These are phyloP conservation scores for Candida pseudoviswanathii DNA, from an alignment of 1,139 yeast species.

Conservation along the genomic window DNA sequence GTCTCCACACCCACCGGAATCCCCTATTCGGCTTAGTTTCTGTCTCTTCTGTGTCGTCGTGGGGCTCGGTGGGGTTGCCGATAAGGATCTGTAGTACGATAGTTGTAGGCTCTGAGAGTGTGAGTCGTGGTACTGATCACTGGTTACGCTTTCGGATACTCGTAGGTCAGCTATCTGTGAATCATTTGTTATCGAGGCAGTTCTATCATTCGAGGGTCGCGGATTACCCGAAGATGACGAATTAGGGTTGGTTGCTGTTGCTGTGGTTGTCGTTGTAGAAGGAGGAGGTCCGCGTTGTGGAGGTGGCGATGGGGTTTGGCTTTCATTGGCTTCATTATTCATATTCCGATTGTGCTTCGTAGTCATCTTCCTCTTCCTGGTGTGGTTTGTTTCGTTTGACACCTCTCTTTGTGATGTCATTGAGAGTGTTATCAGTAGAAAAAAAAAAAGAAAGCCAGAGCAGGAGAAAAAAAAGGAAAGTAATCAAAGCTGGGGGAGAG, in stretches of 20 bases:
- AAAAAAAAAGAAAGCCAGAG: neutral
- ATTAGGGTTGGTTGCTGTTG: too few relatives aligned
- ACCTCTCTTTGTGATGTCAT: conserved; percentile 2
- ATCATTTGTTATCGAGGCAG: neutral
- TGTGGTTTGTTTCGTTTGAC: neutral
- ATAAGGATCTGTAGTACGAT: neutral
- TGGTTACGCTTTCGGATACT: neutral
- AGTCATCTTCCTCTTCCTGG: conserved; percentile 2
- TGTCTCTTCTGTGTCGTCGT: neutral
- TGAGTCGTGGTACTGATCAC: neutral
- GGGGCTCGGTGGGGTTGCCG: neutral
- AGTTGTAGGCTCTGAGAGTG: neutral
- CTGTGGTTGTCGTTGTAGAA: neutral
- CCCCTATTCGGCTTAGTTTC: neutral
- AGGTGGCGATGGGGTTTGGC: neutral
- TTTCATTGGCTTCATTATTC: neutral
- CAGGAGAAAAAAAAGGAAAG: neutral
- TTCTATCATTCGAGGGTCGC: neutral
- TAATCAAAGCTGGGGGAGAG: neutral
- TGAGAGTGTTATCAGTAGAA: conserved; percentile 1
- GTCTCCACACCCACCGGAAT: neutral
- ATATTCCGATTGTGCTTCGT: neutral
- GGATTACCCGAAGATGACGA: neutral
- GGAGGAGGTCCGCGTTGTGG: neutral
- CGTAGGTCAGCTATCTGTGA: neutral